These are phyloP conservation scores for Barnettozyma pratensis DNA, from an alignment of 805 yeast genomes.

Conservation along the genomic window DNA sequence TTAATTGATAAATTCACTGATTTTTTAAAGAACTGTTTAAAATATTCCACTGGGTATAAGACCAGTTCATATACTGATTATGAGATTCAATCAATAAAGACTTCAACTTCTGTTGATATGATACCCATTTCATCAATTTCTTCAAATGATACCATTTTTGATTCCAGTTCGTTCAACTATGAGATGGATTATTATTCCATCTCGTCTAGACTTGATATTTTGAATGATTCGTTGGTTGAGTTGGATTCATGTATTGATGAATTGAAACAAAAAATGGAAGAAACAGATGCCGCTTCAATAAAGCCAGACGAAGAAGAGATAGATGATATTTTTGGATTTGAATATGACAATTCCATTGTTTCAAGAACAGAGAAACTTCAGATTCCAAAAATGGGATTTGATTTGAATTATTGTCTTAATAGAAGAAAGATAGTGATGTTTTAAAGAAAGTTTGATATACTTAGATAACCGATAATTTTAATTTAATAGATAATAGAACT, in stretches of 20 bases:
- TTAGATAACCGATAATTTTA: not conserved
- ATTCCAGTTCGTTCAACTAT: not conserved
- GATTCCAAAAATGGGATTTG: not conserved
- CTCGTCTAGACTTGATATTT: not conserved
- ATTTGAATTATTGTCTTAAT: slow-evolving; percentile 5
- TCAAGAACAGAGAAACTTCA: not conserved
- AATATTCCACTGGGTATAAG: not conserved
- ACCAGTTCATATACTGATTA: not conserved
- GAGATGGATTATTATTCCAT: slow-evolving; percentile 4
- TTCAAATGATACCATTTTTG: not conserved
- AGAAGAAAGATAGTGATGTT: not conserved
- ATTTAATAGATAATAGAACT: not conserved
- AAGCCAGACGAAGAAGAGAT: not conserved
- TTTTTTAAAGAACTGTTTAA: slow-evolving; percentile 3
- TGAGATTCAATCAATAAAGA: not conserved
- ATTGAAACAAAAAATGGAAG: not conserved
- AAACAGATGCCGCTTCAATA: not conserved
- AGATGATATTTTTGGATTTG: slow-evolving; percentile 8
- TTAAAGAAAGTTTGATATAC: not conserved
- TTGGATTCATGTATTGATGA: slow-evolving; percentile 1
- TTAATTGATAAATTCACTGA: not conserved
- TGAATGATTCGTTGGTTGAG: not conserved
- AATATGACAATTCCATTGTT: not conserved
- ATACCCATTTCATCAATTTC: not conserved
- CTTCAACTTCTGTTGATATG: not conserved